Base-by-base conservation (phyloP, 1,139 yeast species). In the Magnusiomyces tetraspermus region DNA sequence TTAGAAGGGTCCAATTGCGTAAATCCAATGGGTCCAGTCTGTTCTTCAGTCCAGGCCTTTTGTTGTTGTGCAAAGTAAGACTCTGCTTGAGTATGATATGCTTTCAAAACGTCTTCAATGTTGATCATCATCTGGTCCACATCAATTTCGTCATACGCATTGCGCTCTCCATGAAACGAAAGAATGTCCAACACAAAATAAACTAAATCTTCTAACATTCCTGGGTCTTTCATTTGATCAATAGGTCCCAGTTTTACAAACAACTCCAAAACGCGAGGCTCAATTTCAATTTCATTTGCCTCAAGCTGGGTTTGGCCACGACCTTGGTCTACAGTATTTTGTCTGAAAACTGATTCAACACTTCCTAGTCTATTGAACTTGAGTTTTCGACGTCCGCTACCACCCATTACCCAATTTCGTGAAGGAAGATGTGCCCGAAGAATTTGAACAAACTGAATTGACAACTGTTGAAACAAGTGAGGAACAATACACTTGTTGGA, bases 131-230 rank as follows among this genome's bases (percentile, higher is more conserved):
- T 58, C 53, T 71, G 74, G 50, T 78, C 82, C 52, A 81, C 67
- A 59, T 83, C 83, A 43, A 85, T 69, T 55, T 82, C 86, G 57
- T 82, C 85, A 59, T 78, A 80, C 0, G 82, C 80, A 58, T 81
- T 78, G 46, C 73, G 71, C 58, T 80, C 84, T 0, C 92, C 92
- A 60, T 79, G 86, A 58, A 76, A 79, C 45, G 75, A 71, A 28
- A 83, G 66, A 6, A 77, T 70, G 59, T 85, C 92, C 24, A 84
- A 67, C 2, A 85, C 69, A 60, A 79, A 82, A 55, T 76, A 76
- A 0, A 85, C 69, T 56, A 87, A 68, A 64, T 87, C 95, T 56
- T 82, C 88, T 53, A 83, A 62, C 52, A 73, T 64, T 30, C 72
- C 74, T 4, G 67, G 64, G 33, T 70, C 75, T 4, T 63, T 57